Conservation (phyloP, 371 early-diverging fungal species). For the Batrachochytrium dendrobatidis region DNA sequence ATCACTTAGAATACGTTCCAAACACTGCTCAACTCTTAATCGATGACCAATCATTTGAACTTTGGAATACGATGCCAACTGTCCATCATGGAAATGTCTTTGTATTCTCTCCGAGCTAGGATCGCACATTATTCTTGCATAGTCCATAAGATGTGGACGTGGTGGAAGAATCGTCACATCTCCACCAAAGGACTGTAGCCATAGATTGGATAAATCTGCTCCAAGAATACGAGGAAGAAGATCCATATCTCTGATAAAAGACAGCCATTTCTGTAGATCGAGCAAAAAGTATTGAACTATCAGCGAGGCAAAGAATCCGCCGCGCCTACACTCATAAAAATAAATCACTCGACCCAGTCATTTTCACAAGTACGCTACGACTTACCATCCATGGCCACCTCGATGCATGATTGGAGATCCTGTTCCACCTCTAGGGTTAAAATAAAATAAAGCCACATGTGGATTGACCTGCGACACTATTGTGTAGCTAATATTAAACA, state of each 20-base stretch:
- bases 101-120: constrained; percentile 56
- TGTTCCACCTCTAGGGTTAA: constrained; percentile 62
- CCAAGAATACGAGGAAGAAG: constrained; percentile 65
- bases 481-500: constrained; percentile 81
- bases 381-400: constrained; percentile 54
- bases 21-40: constrained; percentile 57
- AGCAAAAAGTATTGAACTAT: constrained; percentile 74
- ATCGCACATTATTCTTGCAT: constrained; percentile 59
- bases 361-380: no score
- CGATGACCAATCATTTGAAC: constrained; percentile 73
- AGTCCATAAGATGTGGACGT: constrained; percentile 54
- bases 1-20: constrained; percentile 3
- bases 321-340: constrained; percentile 55
- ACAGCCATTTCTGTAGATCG: constrained; percentile 81
- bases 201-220: constrained; percentile 76
- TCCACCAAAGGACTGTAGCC: constrained; percentile 84
- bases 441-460: constrained; percentile 79
- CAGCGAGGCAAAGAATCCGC: constrained; percentile 76
- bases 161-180: constrained; percentile 69
- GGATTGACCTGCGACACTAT: constrained; percentile 90
- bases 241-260: constrained; percentile 67
- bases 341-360: constrained; percentile 1
- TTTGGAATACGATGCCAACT: constrained; percentile 68
- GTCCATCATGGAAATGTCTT: constrained; percentile 54
- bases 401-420: constrained; percentile 63